Percentiles rank a stretch among this genome's conserved stretches.
These are phyloP conservation scores for Mycena olivaceomarginata DNA, from an alignment of 768 basidiomycete species.

Conservation along the genomic window DNA sequence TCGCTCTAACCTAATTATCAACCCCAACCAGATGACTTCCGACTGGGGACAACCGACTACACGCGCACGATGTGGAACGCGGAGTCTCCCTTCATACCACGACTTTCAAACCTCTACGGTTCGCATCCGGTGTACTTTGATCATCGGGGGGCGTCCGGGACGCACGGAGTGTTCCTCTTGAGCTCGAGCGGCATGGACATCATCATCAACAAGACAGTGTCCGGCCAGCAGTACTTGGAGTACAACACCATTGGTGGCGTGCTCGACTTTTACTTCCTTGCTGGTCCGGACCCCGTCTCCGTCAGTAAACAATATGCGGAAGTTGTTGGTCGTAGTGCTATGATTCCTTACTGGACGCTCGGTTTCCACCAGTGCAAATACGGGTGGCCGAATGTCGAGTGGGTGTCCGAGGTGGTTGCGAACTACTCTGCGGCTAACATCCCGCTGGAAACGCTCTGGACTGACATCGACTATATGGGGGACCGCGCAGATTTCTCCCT, in stretches of 20 bases:
- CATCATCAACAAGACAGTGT: background rate
- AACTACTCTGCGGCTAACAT: background rate
- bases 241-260: constrained; percentile 1
- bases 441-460: background rate
- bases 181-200: constrained; percentile 1
- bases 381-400: background rate
- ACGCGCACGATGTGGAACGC: constrained; percentile 1
- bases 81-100: background rate
- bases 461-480: background rate
- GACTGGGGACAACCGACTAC: background rate
- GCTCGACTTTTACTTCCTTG: background rate
- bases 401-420: background rate
- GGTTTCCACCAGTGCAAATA: constrained; percentile 2
- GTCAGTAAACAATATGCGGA: background rate
- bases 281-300: background rate
- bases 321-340: background rate
- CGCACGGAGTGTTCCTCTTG: constrained; percentile 5
- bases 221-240: background rate
- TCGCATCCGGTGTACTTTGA: background rate
- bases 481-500: background rate
- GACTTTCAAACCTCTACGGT: background rate
- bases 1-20: too few species aligned
- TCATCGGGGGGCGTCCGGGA: constrained; percentile 1
- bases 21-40: background rate
- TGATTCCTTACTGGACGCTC: background rate